Base-by-base conservation (phyloP, 306 rosid genomes). In the Alnus glutinosa region DNA sequence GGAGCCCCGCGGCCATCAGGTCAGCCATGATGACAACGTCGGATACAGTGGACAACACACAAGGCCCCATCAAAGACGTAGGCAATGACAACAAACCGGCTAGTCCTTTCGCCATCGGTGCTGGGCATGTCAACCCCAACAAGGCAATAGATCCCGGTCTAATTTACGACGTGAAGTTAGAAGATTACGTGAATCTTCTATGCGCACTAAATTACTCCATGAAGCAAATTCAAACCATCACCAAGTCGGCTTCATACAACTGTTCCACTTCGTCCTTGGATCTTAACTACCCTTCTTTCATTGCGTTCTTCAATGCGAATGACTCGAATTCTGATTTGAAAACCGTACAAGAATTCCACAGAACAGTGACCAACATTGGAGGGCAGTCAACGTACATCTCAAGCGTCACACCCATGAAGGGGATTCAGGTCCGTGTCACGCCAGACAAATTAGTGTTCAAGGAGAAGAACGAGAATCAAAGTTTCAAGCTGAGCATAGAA, bases 11-110 rank as follows among this genome's bases (percentile, higher is more conserved):
- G 4, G 89, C 92, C 36, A 87, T 94, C 48, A 66, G 97, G 36
- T 94, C 97, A 0, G 94, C 97, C 7, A 86, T 94, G 2, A 89
- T 94, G 94, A 94, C 98, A 15, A 83, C 98, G 1, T 79, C 98
- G 0, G 85, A 88, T 52, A 28, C 71, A 0, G 0, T 54, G 4
- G 98, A 92, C 80, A 90, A 92, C 78, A 79, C 85, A 4, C 15
- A 32, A 0, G 37, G 58, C 12, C 77, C 12, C 4, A 90, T 92
- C 73, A 85, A 80, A 72, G 98, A 92, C 77, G 42, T 80, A 54
- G 97, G 89, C 1, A 2, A 92, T 0, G 55, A 36, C 57, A 46
- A 83, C 74, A 68, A 62, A 34, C 39, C 72, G 0, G 94, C 98
- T 0, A 78, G 81, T 37, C 98, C 97, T 37, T 54, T 94, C 1